Conservation (phyloP, 1,284 basidiomycete species). For the Phellopilus nigrolimitatus region DNA sequence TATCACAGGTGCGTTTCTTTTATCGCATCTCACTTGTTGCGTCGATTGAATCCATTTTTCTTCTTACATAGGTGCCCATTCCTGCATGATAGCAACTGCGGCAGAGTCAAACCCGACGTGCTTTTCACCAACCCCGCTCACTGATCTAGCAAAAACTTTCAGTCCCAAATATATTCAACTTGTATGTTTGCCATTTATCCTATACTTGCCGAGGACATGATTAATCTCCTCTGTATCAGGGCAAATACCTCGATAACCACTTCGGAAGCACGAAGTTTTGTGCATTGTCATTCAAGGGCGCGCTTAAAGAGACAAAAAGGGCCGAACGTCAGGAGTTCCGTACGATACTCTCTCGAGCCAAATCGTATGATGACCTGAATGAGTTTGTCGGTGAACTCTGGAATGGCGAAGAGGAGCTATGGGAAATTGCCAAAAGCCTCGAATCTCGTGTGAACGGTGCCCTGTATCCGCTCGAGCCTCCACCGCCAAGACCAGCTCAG, state of each 20-base stretch:
- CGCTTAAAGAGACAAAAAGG: constrained; percentile 51
- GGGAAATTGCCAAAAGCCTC: constrained; percentile 49
- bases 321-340: constrained; percentile 54
- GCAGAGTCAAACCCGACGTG: constrained; percentile 92
- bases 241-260: constrained; percentile 70
- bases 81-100: constrained; percentile 93
- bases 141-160: constrained; percentile 67
- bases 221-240: constrained; percentile 32
- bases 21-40: background rate
- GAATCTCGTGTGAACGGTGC: constrained; percentile 36
- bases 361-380: constrained; percentile 59
- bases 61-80: constrained; percentile 76
- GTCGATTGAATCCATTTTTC: constrained; percentile 6
- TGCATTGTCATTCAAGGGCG: constrained; percentile 70
- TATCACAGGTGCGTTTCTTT: constrained; percentile 56
- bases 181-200: constrained; percentile 38
- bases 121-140: constrained; percentile 68
- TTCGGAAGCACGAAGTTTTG: constrained; percentile 93
- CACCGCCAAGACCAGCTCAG: constrained; percentile 3
- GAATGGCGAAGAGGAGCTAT: constrained; percentile 60
- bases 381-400: constrained; percentile 48
- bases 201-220: constrained; percentile 5
- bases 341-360: constrained; percentile 55
- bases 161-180: constrained; percentile 75
- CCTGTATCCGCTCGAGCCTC: constrained; percentile 14